These are phyloP conservation scores for Verbena officinalis DNA, from an alignment of 257 asterid genomes.

Conservation along the genomic window DNA sequence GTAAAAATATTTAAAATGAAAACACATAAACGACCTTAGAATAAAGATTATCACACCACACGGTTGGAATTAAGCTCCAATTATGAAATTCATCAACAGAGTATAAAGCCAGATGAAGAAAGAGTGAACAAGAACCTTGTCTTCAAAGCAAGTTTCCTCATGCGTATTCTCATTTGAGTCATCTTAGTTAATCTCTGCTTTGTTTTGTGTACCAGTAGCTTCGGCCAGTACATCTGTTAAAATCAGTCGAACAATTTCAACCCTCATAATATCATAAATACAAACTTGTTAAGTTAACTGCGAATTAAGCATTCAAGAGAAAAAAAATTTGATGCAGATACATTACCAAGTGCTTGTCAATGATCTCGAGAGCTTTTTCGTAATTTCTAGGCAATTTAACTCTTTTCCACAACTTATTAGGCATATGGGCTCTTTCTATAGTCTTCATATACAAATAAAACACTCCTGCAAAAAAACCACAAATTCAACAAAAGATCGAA, in stretches of 20 bases:
- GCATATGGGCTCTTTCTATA: slow-evolving; percentile 98
- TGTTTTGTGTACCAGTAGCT: slow-evolving; percentile 80
- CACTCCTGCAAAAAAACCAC: slow-evolving; percentile 60
- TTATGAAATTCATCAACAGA: neutral
- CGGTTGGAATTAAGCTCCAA: neutral
- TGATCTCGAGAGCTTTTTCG: slow-evolving; percentile 84
- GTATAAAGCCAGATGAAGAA: slow-evolving; percentile 2
- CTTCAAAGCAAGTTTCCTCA: slow-evolving; percentile 94
- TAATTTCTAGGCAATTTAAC: slow-evolving; percentile 92
- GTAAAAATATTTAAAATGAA: too few relatives aligned
- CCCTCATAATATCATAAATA: neutral
- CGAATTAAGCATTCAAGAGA: neutral
- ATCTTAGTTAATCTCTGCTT: slow-evolving; percentile 95
- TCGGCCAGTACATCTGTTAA: slow-evolving; percentile 88
- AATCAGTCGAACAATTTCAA: slow-evolving; percentile 12
- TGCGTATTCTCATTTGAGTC: slow-evolving; percentile 98
- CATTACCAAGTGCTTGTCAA: slow-evolving; percentile 93
- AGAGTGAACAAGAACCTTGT: slow-evolving; percentile 71
- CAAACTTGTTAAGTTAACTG: neutral
- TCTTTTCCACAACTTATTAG: slow-evolving; percentile 95
- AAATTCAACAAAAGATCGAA: slow-evolving; percentile 5
- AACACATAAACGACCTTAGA: neutral
- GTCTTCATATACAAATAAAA: slow-evolving; percentile 95
- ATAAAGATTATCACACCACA: too few relatives aligned
- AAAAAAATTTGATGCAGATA: neutral